Evolutionary conservation across 106 monocot genomes (phyloP).

Genomic region (Dendrobium nobile): DNA sequence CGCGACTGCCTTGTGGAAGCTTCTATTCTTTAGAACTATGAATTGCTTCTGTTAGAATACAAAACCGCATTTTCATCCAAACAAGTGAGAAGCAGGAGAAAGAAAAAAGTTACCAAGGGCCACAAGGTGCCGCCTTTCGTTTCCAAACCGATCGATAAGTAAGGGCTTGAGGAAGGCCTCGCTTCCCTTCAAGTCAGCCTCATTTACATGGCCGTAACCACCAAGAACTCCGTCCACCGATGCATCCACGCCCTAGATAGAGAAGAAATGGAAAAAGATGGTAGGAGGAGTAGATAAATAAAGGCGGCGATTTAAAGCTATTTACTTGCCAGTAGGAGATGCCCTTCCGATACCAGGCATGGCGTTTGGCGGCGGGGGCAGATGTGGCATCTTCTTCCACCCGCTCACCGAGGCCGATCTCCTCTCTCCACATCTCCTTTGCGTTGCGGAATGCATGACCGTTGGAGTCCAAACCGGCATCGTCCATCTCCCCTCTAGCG

Average conservation of each 20-base stretch:
- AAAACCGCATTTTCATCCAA: not conserved
- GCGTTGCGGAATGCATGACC: slow-evolving; percentile 62
- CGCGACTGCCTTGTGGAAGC: not conserved
- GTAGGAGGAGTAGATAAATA: not conserved
- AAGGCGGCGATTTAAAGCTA: not conserved
- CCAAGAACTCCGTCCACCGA: slow-evolving; percentile 93
- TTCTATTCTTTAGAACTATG: not conserved
- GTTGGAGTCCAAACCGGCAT: slow-evolving; percentile 52
- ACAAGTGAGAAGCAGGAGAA: not conserved
- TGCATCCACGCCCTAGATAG: slow-evolving; percentile 71
- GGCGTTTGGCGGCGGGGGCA: slow-evolving; percentile 27
- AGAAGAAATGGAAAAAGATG: not conserved
- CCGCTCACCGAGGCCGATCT: slow-evolving; percentile 42
- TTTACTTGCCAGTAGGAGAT: slow-evolving; percentile 97
- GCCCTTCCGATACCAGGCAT: slow-evolving; percentile 78
- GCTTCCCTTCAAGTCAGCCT: slow-evolving; percentile 78
- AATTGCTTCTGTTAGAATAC: not conserved
- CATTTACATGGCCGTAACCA: slow-evolving; percentile 79
- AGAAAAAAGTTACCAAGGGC: slow-evolving; percentile 55
- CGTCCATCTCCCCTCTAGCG: slow-evolving; percentile 36
- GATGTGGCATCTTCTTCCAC: slow-evolving; percentile 7
- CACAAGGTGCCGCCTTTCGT: slow-evolving; percentile 47
- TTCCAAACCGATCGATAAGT: slow-evolving; percentile 54
- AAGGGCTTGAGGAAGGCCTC: slow-evolving; percentile 65
- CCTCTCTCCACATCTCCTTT: slow-evolving; percentile 80